Evolutionary conservation across 305 asterid genomes (phyloP), one percentile per base, ranked within the genome.

Genomic region (Fraxinus baroniana): DNA sequence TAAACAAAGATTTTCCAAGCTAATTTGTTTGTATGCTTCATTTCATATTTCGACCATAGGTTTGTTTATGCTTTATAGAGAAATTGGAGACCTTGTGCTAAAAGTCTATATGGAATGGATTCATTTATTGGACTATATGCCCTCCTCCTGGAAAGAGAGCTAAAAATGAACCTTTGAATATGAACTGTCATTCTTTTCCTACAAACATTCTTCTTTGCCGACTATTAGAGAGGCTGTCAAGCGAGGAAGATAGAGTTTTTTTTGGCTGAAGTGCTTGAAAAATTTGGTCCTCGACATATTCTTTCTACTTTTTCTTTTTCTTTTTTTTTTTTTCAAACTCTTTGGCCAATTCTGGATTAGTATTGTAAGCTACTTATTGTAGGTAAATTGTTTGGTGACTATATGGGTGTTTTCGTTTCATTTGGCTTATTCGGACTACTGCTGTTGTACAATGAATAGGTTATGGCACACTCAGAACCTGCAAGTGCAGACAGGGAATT

Each of bases 401-500:
- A 12, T 28, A 26, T 3, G 35, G 8, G 37, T 68, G 39, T 30
- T 68, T 62, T 4, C 7, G 0, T 71, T 13, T 71, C 39, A 6
- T 70, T 70, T 70, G 20, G 41, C 37, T 70, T 70, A 13, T 15
- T 15, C 15, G 2, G 39, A 32, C 20, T 4, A 15, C 39, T 3
- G 7, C 1, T 15, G 33, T 70, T 15, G 22, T 70, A 30, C 41
- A 70, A 5, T 12, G 79, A 76, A 30, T 68, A 83, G 86, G 74
- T 81, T 81, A 83, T 84, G 85, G 82, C 80, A n/a, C 73, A 68
- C 13, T 26, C 41, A 35, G 86, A 78, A 30, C 71, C 77, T 35
- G n/a, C 75, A 60, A 22, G 75, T 74, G 26, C 71, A 35, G 87
- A 64, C n/a, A 74, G 68, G 76, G 78, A 81, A 76, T 24, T 77